These are phyloP conservation scores for Panicum virgatum DNA, from an alignment of 202 grass and related monocot genomes.

Conservation along the genomic window DNA sequence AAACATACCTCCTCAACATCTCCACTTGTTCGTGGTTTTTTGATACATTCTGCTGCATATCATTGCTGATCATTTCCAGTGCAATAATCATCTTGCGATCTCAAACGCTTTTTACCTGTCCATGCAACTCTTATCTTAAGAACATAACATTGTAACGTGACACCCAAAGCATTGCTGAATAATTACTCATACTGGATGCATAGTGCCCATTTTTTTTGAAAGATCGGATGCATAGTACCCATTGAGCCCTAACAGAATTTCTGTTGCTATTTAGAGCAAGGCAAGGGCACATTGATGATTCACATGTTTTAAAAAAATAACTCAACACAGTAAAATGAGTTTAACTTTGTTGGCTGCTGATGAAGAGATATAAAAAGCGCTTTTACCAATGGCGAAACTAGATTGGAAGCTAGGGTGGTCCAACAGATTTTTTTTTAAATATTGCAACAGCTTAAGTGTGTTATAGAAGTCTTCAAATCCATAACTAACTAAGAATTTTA, in stretches of 20 bases:
- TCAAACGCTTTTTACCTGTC: neutral
- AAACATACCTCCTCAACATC: neutral
- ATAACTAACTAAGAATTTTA: no score
- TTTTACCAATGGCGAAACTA: no score
- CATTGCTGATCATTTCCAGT: neutral
- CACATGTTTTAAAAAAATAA: neutral
- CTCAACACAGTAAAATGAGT: neutral
- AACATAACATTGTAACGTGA: neutral
- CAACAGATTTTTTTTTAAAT: no score
- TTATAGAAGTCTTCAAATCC: no score
- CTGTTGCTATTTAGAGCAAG: neutral
- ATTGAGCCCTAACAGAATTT: neutral
- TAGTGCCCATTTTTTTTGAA: no score
- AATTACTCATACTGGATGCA: neutral
- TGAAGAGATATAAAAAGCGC: neutral
- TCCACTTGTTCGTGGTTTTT: neutral
- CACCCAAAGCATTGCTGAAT: neutral
- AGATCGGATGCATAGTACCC: neutral
- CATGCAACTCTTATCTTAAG: neutral
- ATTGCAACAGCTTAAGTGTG: no score
- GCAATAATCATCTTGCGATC: neutral
- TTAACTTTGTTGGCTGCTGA: neutral
- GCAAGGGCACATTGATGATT: neutral
- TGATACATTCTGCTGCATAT: neutral
- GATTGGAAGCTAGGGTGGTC: no score